Conservation (phyloP, 805 yeast species). For the Metahyphopichia silvanorum region DNA sequence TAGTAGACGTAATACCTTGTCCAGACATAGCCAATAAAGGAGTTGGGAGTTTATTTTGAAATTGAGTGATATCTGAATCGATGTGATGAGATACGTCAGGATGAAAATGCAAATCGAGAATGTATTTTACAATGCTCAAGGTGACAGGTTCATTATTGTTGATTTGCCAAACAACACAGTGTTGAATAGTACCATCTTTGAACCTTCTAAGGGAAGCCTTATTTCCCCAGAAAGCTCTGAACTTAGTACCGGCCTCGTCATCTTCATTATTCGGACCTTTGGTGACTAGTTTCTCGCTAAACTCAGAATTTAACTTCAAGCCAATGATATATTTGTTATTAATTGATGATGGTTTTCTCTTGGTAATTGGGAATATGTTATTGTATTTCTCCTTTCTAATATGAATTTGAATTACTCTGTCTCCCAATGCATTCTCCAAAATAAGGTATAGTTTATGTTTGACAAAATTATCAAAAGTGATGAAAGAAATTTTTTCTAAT, state of each 20-base stretch:
- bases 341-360: conserved; percentile 48
- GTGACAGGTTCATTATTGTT: conserved; percentile 57
- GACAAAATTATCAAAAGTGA: conserved; percentile 65
- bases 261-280: conserved; percentile 75
- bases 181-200: conserved; percentile 86
- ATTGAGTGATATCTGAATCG: conserved; percentile 36
- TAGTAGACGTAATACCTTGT: conserved; percentile 42
- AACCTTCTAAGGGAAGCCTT: conserved; percentile 85
- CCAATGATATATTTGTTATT: conserved; percentile 51
- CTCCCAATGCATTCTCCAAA: conserved; percentile 55
- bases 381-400: conserved; percentile 24
- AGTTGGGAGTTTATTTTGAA: conserved; percentile 53
- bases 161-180: conserved; percentile 85
- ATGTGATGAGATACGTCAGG: conserved; percentile 37
- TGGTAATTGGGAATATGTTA: conserved; percentile 39
- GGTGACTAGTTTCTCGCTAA: conserved; percentile 77
- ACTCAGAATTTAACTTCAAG: conserved; percentile 62
- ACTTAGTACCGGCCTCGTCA: conserved; percentile 53
- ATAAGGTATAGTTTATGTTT: conserved; percentile 59
- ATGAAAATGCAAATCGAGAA: conserved; percentile 61
- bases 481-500: conserved; percentile 65
- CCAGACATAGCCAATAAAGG: conserved; percentile 60
- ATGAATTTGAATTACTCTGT: conserved; percentile 38
- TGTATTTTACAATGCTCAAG: conserved; percentile 59
- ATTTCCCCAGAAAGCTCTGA: conserved; percentile 86